Base-by-base conservation (phyloP, 106 monocot species). In the Allium fistulosum region DNA sequence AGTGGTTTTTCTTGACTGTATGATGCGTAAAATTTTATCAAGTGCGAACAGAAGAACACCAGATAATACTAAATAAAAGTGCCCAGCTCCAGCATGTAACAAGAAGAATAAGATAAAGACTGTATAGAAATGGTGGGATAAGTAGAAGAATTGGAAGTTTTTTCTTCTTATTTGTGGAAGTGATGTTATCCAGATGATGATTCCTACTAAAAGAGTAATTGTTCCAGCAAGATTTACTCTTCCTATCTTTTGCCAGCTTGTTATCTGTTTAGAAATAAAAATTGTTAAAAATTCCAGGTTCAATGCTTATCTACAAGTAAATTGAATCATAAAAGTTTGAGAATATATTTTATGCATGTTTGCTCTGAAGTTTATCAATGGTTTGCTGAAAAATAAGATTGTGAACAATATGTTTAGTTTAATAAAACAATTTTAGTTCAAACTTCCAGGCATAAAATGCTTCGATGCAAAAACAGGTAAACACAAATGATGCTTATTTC, bases 131-230 rank as follows among this genome's bases (percentile, higher is more conserved):
- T 94, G 84, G 74, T 90, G 94, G 26, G 69, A 47, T 8, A 68
- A 72, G 74, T 70, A 94, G 80, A 94, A 94, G 52, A 90, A 17
- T 61, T 80, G 80, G 28, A 94, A 94, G 17, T 82, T 52, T 10
- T 71, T 87, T 69, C 94, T 80, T 71, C 94, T 87, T 49, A 94
- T 56, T 14, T 48, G 67, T 10, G 94, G 90, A 12, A 90, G 75
- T 27, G 94, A 90, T 49, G 90, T 85, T 50, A 94, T 82, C 87
- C 87, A 94, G 61, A 94, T 85, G 50, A 70, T 59, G 5, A 85
- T 18, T 48, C 72, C 78, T 28, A 62, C 63, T 26, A 58, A 63
- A 4, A 94, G 68, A 27, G 80, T 56, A 49, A 87, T 74, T 37
- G 69, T 72, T 65, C 94, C 90, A 0, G 94, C 94, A 45, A 87